These are phyloP conservation scores for Cladosporium colombiae DNA, from an alignment of 2,329 filamentous ascomycete species.

Conservation along the genomic window DNA sequence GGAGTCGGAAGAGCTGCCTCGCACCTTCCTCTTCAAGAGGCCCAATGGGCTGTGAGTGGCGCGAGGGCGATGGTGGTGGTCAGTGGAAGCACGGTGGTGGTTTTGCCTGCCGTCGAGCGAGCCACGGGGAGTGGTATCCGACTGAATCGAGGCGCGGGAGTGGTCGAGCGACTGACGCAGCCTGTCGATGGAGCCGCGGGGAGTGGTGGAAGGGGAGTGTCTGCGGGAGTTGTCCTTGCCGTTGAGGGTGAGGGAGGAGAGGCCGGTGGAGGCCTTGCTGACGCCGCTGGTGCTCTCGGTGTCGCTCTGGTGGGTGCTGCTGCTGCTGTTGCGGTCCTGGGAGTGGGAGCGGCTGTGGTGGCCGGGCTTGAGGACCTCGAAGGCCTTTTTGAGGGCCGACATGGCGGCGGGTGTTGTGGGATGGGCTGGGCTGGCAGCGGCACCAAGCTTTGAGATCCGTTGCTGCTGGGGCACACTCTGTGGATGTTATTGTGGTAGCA, in stretches of 20 bases:
- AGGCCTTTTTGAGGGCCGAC: conserved; percentile 49
- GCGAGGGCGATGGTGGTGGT: conserved; percentile 28
- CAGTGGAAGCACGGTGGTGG: conserved; percentile 11
- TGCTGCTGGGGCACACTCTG: not conserved
- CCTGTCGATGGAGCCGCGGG: conserved; percentile 23
- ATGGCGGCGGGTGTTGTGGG: conserved; percentile 23
- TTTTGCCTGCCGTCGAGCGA: not conserved
- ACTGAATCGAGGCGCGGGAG: not conserved
- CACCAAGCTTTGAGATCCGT: conserved; percentile 9
- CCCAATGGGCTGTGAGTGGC: conserved; percentile 37
- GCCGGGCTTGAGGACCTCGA: conserved; percentile 45
- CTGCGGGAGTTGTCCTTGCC: conserved; percentile 23
- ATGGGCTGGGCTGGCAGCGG: not conserved
- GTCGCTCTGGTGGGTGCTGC: conserved; percentile 10
- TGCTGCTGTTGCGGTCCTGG: conserved; percentile 1
- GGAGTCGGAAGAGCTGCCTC: conserved; percentile 34
- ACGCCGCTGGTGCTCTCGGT: conserved; percentile 19
- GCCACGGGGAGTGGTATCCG: not conserved
- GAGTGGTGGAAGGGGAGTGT: conserved; percentile 16
- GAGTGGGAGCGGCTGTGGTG: conserved; percentile 25
- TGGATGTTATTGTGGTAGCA: not conserved
- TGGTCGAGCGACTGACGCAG: conserved; percentile 19
- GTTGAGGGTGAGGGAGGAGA: conserved; percentile 28
- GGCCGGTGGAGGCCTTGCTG: conserved; percentile 24
- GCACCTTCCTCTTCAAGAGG: conserved; percentile 35